phyloP scores from a whole-genome alignment of 2,329 filamentous ascomycete genomes.

The Calonectria henricotiae region DNA sequence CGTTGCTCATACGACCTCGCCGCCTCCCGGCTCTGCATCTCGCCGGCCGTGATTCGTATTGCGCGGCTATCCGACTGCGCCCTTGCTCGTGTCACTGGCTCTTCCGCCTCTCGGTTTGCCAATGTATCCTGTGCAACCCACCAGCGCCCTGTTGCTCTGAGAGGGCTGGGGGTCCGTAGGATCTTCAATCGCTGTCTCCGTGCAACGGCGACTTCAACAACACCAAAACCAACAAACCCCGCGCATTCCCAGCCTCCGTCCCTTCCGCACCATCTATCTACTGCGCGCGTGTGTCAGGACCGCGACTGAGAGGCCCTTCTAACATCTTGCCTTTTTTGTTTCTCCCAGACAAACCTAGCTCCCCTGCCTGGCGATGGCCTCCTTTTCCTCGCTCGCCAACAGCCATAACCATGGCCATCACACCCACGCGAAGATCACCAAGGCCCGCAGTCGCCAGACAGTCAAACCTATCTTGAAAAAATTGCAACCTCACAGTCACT shows the following conservation, averaged over 20 bases:
- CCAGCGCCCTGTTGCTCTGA: constrained; percentile 52
- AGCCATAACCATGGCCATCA: constrained; percentile 49
- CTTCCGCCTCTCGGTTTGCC: constrained; percentile 27
- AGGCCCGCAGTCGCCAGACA: constrained; percentile 65
- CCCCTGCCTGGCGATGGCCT: constrained; percentile 49
- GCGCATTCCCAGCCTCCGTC: constrained; percentile 31
- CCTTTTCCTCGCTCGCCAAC: constrained; percentile 47
- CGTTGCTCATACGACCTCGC: constrained; percentile 19
- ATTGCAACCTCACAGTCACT: constrained; percentile 67
- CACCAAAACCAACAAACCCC: constrained; percentile 40
- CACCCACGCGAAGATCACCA: constrained; percentile 58
- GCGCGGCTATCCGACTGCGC: constrained; percentile 34
- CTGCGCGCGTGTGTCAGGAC: constrained; percentile 4
- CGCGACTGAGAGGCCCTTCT: background rate
- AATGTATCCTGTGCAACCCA: constrained; percentile 47
- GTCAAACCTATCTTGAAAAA: constrained; percentile 78
- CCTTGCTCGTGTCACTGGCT: constrained; percentile 32
- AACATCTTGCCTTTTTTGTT: constrained; percentile 2
- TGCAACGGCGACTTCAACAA: constrained; percentile 47
- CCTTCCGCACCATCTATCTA: constrained; percentile 14
- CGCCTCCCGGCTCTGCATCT: constrained; percentile 17
- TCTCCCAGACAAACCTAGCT: constrained; percentile 25
- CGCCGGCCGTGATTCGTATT: constrained; percentile 28
- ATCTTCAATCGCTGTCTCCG: constrained; percentile 49
- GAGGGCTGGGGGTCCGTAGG: constrained; percentile 52